phyloP scores from a whole-genome alignment of 2,329 filamentous ascomycete species.

The Myriosclerotinia scirpicola region DNA sequence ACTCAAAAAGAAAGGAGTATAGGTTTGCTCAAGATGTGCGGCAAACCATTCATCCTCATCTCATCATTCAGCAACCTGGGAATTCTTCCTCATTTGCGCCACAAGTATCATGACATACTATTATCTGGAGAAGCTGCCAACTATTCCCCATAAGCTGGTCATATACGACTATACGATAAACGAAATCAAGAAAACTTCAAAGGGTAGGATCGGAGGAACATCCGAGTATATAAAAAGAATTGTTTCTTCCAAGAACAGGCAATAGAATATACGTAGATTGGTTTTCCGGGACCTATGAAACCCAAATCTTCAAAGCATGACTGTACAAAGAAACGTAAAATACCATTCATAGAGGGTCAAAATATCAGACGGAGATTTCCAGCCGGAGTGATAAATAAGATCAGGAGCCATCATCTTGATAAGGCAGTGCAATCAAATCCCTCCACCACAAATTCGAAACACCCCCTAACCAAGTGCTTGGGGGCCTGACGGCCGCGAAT shows the following conservation, averaged over 20 bases:
- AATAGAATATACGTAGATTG: not conserved
- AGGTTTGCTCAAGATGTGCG: not conserved
- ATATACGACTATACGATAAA: not conserved
- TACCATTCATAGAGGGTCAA: not conserved
- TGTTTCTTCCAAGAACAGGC: not conserved
- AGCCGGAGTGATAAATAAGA: not conserved
- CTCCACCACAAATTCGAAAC: slow-evolving; percentile 1
- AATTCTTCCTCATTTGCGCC: slow-evolving; percentile 2
- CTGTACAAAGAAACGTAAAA: not conserved
- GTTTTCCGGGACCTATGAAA: not conserved
- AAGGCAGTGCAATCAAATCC: slow-evolving; percentile 2
- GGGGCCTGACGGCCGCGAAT: not conserved
- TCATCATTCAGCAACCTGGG: not conserved
- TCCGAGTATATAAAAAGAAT: not conserved
- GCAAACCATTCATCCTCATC: not conserved
- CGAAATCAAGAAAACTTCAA: not conserved
- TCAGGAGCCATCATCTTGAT: not conserved
- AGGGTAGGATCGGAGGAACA: not conserved
- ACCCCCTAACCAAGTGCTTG: not conserved
- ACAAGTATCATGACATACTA: not conserved
- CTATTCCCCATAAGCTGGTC: not conserved
- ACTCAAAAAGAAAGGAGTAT: not conserved
- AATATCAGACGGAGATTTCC: not conserved
- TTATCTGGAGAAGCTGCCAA: not conserved
- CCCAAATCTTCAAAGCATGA: not conserved